phyloP scores from a whole-genome alignment of 2,329 filamentous ascomycete species.

The Aspergillus glaucus region DNA sequence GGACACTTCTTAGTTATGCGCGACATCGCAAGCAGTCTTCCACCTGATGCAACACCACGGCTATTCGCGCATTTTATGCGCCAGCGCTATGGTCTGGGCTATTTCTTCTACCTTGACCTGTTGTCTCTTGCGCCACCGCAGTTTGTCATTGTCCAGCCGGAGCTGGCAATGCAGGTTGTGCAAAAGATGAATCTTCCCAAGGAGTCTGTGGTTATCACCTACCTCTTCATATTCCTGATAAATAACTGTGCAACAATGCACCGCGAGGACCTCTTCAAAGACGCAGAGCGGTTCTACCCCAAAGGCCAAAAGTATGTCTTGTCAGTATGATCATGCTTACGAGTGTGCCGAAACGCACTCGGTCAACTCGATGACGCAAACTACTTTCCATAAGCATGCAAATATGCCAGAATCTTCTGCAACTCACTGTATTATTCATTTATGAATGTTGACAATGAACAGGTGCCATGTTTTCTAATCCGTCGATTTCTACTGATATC shows the following conservation, averaged over 20 bases:
- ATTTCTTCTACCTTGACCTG: slow-evolving; percentile 30
- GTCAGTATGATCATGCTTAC: slow-evolving; percentile 1
- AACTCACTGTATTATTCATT: too few relatives aligned
- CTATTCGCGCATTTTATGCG: slow-evolving; percentile 13
- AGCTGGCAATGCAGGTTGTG: slow-evolving; percentile 34
- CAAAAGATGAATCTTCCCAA: slow-evolving; percentile 33
- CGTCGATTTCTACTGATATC: too few relatives aligned
- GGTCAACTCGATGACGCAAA: too few relatives aligned
- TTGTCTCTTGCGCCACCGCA: slow-evolving; percentile 34
- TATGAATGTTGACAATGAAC: too few relatives aligned
- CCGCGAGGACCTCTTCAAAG: slow-evolving; percentile 11
- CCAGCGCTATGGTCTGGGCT: slow-evolving; percentile 10
- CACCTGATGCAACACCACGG: slow-evolving; percentile 10
- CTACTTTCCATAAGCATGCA: too few relatives aligned
- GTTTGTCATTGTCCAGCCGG: slow-evolving; percentile 33
- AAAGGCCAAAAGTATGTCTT: slow-evolving; percentile 24
- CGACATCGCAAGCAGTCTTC: slow-evolving; percentile 12
- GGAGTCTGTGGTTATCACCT: slow-evolving; percentile 17
- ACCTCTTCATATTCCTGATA: slow-evolving; percentile 11
- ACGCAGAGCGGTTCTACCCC: slow-evolving; percentile 25
- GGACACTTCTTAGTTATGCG: slow-evolving; percentile 14
- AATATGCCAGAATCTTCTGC: too few relatives aligned
- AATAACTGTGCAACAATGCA: slow-evolving; percentile 12
- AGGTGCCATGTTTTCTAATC: too few relatives aligned
- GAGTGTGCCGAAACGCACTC: too few relatives aligned